Percentiles rank a stretch among this genome's conserved stretches.
Conservation (phyloP, 805 yeast species). For the Starmerella roubikii region DNA sequence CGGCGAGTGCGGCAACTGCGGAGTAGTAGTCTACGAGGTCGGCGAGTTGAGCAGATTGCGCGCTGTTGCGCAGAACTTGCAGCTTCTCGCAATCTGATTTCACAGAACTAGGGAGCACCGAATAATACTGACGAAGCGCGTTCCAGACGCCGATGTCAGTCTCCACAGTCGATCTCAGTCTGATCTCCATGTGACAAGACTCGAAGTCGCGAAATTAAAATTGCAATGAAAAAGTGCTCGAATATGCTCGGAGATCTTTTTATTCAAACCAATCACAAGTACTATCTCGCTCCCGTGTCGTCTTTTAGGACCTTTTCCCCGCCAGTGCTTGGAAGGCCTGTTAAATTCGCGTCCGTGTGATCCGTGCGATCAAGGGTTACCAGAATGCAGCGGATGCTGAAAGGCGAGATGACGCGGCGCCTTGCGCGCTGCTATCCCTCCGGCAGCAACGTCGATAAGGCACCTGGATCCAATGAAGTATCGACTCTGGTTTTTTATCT, state of each 20-base stretch:
- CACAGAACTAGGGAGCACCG: no score
- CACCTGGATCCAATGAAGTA: conserved; percentile 84
- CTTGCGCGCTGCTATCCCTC: conserved; percentile 88
- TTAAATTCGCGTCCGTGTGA: no score
- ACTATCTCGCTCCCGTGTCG: no score
- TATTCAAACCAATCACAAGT: not conserved
- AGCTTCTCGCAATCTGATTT: conserved; percentile 1
- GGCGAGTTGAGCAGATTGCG: not conserved
- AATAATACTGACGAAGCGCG: not conserved
- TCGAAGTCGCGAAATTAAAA: not conserved
- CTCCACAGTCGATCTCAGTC: not conserved
- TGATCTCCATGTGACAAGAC: not conserved
- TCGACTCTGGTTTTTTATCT: conserved; percentile 82
- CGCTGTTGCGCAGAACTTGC: conserved; percentile 1
- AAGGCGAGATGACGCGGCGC: conserved; percentile 37
- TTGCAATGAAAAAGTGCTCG: not conserved
- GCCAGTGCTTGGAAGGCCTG: no score
- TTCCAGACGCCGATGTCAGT: not conserved
- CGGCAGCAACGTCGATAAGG: conserved; percentile 73
- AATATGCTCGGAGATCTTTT: not conserved
- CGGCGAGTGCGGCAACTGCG: not conserved
- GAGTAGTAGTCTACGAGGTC: conserved; percentile 1
- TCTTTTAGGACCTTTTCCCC: no score
- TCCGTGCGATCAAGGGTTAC: not conserved
- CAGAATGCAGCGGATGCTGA: not conserved